phyloP scores from a whole-genome alignment of 1,284 basidiomycete species.

The Fomitopsis palustris region DNA sequence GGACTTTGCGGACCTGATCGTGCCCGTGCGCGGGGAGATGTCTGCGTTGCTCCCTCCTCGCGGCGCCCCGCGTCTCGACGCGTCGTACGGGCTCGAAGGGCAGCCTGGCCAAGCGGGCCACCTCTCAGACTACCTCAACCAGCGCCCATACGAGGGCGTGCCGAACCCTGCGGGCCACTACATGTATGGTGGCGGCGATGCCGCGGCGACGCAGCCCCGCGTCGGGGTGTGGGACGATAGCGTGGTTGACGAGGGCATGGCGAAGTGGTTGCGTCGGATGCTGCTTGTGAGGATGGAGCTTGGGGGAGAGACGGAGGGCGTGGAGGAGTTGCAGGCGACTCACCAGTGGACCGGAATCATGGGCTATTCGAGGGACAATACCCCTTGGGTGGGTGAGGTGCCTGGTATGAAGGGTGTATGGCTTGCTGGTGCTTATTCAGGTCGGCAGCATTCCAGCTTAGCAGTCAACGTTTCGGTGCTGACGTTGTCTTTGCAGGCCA shows the following conservation, averaged over 20 bases:
- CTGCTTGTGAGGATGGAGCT: constrained; percentile 3
- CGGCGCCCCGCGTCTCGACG: constrained; percentile 24
- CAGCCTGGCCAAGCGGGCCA: constrained; percentile 45
- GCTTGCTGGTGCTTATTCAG: constrained; percentile 5
- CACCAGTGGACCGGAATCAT: constrained; percentile 9
- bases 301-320: constrained; percentile 4
- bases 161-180: constrained; percentile 33
- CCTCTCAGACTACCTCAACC: constrained; percentile 62
- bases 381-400: constrained; percentile 4
- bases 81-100: constrained; percentile 53
- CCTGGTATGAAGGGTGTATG: constrained; percentile 3
- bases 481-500: not conserved
- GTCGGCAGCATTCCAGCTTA: not conserved
- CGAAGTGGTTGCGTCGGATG: constrained; percentile 1
- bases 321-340: not conserved
- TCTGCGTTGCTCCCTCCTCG: constrained; percentile 56
- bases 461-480: not conserved
- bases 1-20: constrained; percentile 39
- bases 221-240: constrained; percentile 6
- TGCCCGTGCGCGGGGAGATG: constrained; percentile 62
- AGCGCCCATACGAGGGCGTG: constrained; percentile 44
- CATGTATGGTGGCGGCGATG: constrained; percentile 7
- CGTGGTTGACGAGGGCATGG: constrained; percentile 8
- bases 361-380: constrained; percentile 6
- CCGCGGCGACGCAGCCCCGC: not conserved